Evolutionary conservation across 768 basidiomycete species (phyloP).

Genomic region (Phanerodontia chrysosporium): DNA sequence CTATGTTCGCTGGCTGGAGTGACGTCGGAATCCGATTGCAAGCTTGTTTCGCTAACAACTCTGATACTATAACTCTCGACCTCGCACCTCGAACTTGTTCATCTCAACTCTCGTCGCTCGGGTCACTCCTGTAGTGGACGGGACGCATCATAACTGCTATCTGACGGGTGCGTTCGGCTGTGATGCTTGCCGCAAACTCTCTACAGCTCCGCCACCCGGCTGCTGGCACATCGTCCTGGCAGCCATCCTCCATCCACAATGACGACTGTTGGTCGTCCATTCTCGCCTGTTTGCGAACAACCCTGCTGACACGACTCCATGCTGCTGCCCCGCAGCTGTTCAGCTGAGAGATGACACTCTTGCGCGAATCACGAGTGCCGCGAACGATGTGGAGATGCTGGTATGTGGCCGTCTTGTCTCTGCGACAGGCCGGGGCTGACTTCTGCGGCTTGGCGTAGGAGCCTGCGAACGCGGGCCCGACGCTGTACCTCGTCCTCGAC

Average conservation of each 20-base stretch:
- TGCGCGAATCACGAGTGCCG: conserved; percentile 47
- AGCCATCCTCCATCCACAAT: background rate
- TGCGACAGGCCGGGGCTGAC: background rate
- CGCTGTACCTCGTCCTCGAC: conserved; percentile 57
- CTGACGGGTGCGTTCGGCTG: conserved; percentile 1
- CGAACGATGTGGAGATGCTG: conserved; percentile 75
- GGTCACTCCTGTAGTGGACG: no score
- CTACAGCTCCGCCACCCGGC: background rate
- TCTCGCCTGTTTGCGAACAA: background rate
- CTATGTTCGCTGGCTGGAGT: no score
- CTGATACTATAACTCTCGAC: no score
- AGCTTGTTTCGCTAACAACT: no score
- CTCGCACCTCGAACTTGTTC: no score
- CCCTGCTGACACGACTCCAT: background rate
- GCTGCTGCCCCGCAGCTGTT: background rate
- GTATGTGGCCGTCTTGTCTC: conserved; percentile 31
- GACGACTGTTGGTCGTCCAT: background rate
- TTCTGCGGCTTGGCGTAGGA: background rate
- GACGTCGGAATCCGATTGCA: no score
- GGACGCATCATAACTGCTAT: background rate
- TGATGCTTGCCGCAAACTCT: background rate
- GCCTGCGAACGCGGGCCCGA: background rate
- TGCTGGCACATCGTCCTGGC: background rate
- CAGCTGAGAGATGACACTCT: conserved; percentile 35
- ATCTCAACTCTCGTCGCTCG: no score